Evolutionary conservation across 1,284 basidiomycete genomes (phyloP), one percentile per base, ranked within the genome.

Genomic region (Cryptococcus deneoformans): DNA sequence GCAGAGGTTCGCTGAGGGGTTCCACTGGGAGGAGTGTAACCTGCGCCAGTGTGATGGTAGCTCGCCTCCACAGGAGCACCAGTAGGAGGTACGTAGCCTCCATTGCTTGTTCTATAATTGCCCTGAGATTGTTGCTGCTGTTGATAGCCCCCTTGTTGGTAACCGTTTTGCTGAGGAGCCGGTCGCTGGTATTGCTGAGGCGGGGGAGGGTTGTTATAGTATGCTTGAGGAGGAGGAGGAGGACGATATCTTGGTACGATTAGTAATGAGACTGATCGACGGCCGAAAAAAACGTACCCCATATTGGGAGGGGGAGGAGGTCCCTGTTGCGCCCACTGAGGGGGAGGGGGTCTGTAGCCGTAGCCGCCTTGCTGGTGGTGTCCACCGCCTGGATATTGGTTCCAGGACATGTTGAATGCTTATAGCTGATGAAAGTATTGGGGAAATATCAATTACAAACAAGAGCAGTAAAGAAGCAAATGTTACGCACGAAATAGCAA

Each of bases 391-490:
- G 68, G 68, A 48, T 67, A 70, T 42, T 63, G 59, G 51, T 67
- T 70, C 68, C 68, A 70, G 10, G 68, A 70, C 68, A 70, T 69
- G 16, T 36, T 54, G 57, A 37, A 34, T 59, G 29, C 29, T 6
- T 45, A 49, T 50, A 37, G 46, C 12, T 9, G 49, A 29, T 56
- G 47, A 43, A 7, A 29, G 43, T 42, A 10, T 6, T 42, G 9
- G 16, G 11, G 1, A 16, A 29, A 29, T 29, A 29, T 29, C 29
- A 29, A 29, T 29, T 29, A 29, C 29, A 29, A 29, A 29, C 29
- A 29, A 29, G 29, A 29, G 5, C 29, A 29, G 29, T 29, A 29
- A 29, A 29, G 29, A 29, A 29, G 29, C 29, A 5, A 29, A 5
- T 29, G 29, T 29, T 29, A 29, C 29, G 29, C 3, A 29, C 29